Base-by-base conservation (phyloP, 306 rosid species). In the Quercus rubra region DNA sequence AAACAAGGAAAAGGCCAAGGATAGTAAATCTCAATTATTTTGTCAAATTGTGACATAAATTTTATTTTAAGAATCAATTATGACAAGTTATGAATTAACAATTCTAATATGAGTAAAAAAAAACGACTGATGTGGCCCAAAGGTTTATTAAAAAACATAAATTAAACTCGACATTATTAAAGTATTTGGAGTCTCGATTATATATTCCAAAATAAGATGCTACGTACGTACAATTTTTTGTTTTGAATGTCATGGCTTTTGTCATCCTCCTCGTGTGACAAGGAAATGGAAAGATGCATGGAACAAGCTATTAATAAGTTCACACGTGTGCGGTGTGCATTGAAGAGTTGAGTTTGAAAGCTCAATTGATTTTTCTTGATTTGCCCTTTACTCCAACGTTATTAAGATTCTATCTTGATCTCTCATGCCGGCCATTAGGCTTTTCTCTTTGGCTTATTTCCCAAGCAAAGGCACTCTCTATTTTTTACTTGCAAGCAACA, bases 381-480 rank as follows among this genome's bases (percentile, higher is more conserved):
- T 49, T 81, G 61, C 33, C 28, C 20, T 14, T 70, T 23, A 71
- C 52, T 18, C 55, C 54, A 38, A n/a, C 28, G 5, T 18, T 49
- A 49, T 3, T 11, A 49, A 10, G 14, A 12, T 68, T 62, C 66
- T 71, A 25, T 27, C 20, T 41, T 41, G 46, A 31, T 38, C 57
- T 27, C 72, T 75, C 56, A 19, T 28, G 10, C 74, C 73, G 66
- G 15, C 9, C 12, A 51, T 62, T 63, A 9, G 23, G 58, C 59
- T 17, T 82, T 64, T 20, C 20, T 25, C 19, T 30, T 77, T 66
- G 75, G 74, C 77, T 43, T 43, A 62, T 56, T 82, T 52, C 49
- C 78, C 67, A 79, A 73, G 84, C 77, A 82, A 79, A 71, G 71
- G 49, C 52, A 33, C 54, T 31, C 41, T 5, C 11, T 41, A 19